phyloP scores from a whole-genome alignment of 192 early-diverging fungal genomes.

The Borealophlyctis nickersoniae region DNA sequence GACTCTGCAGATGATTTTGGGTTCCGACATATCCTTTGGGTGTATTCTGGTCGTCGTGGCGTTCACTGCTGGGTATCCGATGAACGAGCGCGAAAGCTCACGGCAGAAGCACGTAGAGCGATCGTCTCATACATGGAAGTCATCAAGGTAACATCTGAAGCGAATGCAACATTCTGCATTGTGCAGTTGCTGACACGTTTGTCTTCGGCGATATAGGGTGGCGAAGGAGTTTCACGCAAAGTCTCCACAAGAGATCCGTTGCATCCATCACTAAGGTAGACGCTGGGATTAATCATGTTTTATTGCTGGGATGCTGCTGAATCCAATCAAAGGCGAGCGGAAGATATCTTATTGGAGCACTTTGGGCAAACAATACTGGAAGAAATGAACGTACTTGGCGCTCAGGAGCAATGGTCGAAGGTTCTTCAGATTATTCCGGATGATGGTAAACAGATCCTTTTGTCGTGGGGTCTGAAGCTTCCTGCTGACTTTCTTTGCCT shows the following conservation, averaged over 20 bases:
- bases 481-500: no score
- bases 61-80: slow-evolving; percentile 99
- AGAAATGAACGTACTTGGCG: slow-evolving; percentile 69
- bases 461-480: no score
- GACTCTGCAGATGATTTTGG: slow-evolving; percentile 82
- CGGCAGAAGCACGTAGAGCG: slow-evolving; percentile 72
- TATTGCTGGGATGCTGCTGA: no score
- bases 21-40: slow-evolving; percentile 90
- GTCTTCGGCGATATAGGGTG: slow-evolving; percentile 55
- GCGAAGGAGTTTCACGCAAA: slow-evolving; percentile 56
- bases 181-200: neutral
- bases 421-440: slow-evolving; percentile 77
- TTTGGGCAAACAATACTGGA: slow-evolving; percentile 72
- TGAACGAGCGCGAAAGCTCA: slow-evolving; percentile 75
- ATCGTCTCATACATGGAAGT: slow-evolving; percentile 84
- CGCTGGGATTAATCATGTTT: no score
- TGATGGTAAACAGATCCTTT: slow-evolving; percentile 43
- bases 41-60: slow-evolving; percentile 93
- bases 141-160: slow-evolving; percentile 29
- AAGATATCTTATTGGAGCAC: slow-evolving; percentile 62
- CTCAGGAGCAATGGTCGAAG: slow-evolving; percentile 66
- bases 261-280: slow-evolving; percentile 72
- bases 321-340: slow-evolving; percentile 12
- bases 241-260: slow-evolving; percentile 55
- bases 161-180: neutral